Percentiles rank a stretch among this genome's conserved stretches.
Conservation (phyloP, 495 filamentous ascomycete species). For the Aspergillus funiculosus region DNA sequence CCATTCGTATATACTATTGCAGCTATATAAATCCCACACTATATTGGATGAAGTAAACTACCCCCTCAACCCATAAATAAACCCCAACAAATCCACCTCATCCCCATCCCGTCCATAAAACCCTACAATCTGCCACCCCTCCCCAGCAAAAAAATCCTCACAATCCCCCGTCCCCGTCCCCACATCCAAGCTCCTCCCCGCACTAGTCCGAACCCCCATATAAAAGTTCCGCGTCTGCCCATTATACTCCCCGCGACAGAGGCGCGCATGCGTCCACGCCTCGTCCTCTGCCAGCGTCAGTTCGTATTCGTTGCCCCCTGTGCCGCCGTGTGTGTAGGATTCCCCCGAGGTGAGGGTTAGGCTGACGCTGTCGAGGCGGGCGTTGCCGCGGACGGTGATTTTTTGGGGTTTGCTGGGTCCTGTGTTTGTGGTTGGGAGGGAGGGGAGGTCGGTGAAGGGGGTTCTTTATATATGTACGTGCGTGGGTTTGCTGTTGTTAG, state of each 20-base stretch:
- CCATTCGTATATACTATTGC: no score
- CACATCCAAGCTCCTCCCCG: conserved; percentile 42
- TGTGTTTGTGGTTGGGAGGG: conserved; percentile 28
- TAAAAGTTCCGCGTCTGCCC: conserved; percentile 51
- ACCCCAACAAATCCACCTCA: conserved; percentile 54
- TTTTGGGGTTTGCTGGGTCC: conserved; percentile 17
- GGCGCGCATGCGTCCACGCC: conserved; percentile 42
- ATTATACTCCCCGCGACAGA: conserved; percentile 49
- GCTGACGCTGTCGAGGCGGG: conserved; percentile 46
- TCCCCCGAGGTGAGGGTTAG: conserved; percentile 44
- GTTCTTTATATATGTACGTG: no score
- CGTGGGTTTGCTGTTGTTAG: no score
- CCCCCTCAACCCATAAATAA: conserved; percentile 39
- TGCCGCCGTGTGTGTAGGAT: conserved; percentile 49
- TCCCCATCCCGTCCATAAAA: conserved; percentile 53
- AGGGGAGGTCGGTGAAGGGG: conserved; percentile 52
- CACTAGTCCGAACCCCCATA: conserved; percentile 47
- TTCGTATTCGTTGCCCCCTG: conserved; percentile 39
- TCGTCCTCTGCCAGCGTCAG: conserved; percentile 44
- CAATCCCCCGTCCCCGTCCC: conserved; percentile 49
- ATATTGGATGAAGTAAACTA: no score
- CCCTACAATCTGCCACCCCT: conserved; percentile 53
- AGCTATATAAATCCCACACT: no score
- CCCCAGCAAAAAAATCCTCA: conserved; percentile 41
- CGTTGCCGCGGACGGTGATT: conserved; percentile 45